Conservation (phyloP, 2,329 filamentous ascomycete species). For the Aspergillus arachidicola region DNA sequence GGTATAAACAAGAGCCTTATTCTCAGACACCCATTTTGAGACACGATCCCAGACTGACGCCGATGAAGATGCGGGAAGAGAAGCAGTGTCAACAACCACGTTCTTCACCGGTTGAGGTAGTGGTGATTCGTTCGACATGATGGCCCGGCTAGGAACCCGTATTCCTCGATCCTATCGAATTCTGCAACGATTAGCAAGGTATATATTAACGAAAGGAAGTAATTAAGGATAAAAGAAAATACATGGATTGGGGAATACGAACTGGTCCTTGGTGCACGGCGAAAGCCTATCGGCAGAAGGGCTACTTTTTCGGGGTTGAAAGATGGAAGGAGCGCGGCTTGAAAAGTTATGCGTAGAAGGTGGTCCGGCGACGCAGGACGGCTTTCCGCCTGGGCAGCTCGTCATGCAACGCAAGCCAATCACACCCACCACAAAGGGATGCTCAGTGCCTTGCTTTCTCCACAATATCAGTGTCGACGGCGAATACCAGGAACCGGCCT, state of each 20-base stretch:
- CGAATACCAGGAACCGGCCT: not conserved
- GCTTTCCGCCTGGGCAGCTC: conserved; percentile 27
- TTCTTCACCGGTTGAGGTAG: conserved; percentile 39
- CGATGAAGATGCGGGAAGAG: conserved; percentile 52
- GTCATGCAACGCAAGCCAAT: conserved; percentile 31
- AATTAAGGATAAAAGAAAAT: not conserved
- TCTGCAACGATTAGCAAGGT: not conserved
- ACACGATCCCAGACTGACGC: conserved; percentile 85
- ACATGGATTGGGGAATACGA: conserved; percentile 4
- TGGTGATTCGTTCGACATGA: conserved; percentile 44
- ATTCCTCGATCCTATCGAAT: conserved; percentile 14
- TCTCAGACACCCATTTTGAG: conserved; percentile 88
- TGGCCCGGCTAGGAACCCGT: conserved; percentile 29
- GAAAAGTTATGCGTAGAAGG: conserved; percentile 39
- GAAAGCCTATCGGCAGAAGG: conserved; percentile 18
- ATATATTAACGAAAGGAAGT: conserved; percentile 9
- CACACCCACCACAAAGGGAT: conserved; percentile 25
- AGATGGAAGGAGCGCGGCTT: conserved; percentile 33
- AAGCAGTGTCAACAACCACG: conserved; percentile 44
- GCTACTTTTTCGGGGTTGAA: conserved; percentile 21
- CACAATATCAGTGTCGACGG: conserved; percentile 14
- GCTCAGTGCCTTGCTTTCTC: conserved; percentile 20
- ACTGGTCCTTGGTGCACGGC: conserved; percentile 26
- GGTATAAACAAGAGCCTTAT: conserved; percentile 94
- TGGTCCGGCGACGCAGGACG: conserved; percentile 20